Percentiles rank a stretch among this genome's conserved stretches.
These are phyloP conservation scores for Cercospora nicotianae DNA, from an alignment of 2,329 filamentous ascomycete genomes.

Conservation along the genomic window DNA sequence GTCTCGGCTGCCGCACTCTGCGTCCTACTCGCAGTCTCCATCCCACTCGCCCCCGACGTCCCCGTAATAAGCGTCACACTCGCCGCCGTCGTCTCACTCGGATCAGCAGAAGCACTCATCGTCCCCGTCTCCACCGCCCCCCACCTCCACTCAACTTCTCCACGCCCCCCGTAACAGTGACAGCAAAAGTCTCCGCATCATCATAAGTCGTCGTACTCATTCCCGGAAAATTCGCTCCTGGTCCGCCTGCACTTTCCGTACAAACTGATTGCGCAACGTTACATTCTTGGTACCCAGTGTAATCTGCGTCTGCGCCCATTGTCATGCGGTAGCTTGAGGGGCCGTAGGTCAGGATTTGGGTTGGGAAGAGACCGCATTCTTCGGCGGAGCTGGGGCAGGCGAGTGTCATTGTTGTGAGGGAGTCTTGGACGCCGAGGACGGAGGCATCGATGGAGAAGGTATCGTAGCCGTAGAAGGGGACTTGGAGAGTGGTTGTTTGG, in stretches of 20 bases:
- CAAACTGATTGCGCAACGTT: constrained; percentile 16
- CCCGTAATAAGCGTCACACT: constrained; percentile 3
- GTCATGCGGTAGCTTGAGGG: constrained; percentile 28
- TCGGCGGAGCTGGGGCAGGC: constrained; percentile 22
- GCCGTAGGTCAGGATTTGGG: constrained; percentile 25
- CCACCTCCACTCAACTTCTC: constrained; percentile 15
- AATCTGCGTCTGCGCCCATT: constrained; percentile 21
- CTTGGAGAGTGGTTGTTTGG: constrained; percentile 14
- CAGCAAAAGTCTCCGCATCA: constrained; percentile 15
- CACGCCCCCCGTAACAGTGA: constrained; percentile 24
- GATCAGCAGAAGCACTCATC: background rate
- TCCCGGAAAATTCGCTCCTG: constrained; percentile 26
- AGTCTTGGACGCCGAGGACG: constrained; percentile 19
- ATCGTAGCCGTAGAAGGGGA: constrained; percentile 31
- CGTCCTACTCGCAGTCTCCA: constrained; percentile 6
- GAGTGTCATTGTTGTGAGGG: constrained; percentile 23
- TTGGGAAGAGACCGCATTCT: constrained; percentile 30
- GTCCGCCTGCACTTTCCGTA: constrained; percentile 20
- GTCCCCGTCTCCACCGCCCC: background rate
- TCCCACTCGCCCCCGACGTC: constrained; percentile 10
- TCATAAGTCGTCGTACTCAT: constrained; percentile 25
- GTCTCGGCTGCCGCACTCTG: constrained; percentile 15
- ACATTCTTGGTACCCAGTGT: constrained; percentile 26
- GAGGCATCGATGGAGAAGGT: constrained; percentile 23
- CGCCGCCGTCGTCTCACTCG: constrained; percentile 3